Base-by-base conservation (phyloP, 805 yeast genomes). In the Ogataea pignaliae region DNA sequence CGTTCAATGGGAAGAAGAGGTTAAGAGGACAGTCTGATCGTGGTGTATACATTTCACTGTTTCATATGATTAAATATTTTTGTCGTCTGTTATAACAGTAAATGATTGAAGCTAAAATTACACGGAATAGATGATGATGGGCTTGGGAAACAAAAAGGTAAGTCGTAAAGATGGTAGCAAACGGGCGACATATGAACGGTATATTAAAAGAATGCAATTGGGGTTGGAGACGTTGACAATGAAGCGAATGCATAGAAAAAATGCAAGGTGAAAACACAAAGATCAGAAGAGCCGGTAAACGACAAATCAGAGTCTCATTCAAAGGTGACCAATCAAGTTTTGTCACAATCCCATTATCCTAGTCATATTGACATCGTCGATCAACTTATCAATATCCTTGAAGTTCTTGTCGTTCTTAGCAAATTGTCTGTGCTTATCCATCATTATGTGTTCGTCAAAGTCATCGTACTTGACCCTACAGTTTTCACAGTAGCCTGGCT, bases 401-500 rank as follows among this genome's bases (percentile, higher is more conserved):
- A 90, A 91, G 60, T 89, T 87, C 12, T 66, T 61, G 55, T 78
- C 80, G 53, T 84, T 79, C 36, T 70, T 66, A 3, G 97, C 97
- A 68, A 88, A 90, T 42, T 78, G 76, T 40, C 85, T 71, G 61
- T 91, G 99, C 51, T 82, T 77, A 31, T 75, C 76, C 18, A 88
- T 73, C 28, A 58, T 56, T 34, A 88, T 76, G 61, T 91, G 99
- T 45, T 79, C 86, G 21, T 81, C 86, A 57, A 89, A 82, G 52
- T 79, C 78, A 41, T 85, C 90, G 60, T 85, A 91, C 59, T 83
- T 83, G 47, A 84, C 85, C 18, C 91, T 72, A 65, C 99, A 91
- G 59, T 91, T 91, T 61, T 91, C 99, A 66, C 99, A 91, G 64
- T 87, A 90, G 0, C 97, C 97, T 1, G 91, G 63, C 36, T 56